These are phyloP conservation scores for Lagenaria siceraria DNA, from an alignment of 306 rosid species.

Conservation along the genomic window DNA sequence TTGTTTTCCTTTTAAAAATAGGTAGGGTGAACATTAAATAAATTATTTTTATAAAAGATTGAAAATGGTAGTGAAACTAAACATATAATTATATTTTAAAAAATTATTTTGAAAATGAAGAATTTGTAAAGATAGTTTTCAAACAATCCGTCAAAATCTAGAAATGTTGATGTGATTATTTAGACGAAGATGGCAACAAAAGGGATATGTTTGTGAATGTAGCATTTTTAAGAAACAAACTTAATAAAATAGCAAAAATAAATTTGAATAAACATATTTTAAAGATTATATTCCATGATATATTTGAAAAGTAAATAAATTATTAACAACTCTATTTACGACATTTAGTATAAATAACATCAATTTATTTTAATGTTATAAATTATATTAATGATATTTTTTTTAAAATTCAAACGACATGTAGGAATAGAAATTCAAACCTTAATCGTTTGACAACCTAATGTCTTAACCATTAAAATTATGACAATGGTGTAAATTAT, in stretches of 20 bases:
- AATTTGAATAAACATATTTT: neutral
- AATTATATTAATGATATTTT: too few relatives aligned
- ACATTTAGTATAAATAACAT: too few relatives aligned
- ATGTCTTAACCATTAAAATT: too few relatives aligned
- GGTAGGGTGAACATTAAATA: too few relatives aligned
- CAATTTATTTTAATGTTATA: too few relatives aligned
- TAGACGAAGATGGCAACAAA: neutral
- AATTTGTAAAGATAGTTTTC: neutral
- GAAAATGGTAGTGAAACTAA: too few relatives aligned
- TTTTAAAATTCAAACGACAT: too few relatives aligned
- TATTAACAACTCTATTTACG: neutral
- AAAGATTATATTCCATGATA: neutral
- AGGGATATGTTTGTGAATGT: neutral
- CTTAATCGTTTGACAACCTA: too few relatives aligned
- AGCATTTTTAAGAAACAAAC: neutral
- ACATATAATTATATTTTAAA: neutral
- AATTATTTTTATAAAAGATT: too few relatives aligned
- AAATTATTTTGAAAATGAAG: neutral
- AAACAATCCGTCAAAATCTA: neutral
- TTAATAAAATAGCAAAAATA: neutral
- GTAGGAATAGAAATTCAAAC: too few relatives aligned
- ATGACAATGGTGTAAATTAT: too few relatives aligned
- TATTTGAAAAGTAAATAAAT: neutral
- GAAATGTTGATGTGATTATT: neutral
- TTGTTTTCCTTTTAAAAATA: too few relatives aligned